Evolutionary conservation across 2,329 filamentous ascomycete species (phyloP).

Genomic region (Phaeosphaeria sp.): DNA sequence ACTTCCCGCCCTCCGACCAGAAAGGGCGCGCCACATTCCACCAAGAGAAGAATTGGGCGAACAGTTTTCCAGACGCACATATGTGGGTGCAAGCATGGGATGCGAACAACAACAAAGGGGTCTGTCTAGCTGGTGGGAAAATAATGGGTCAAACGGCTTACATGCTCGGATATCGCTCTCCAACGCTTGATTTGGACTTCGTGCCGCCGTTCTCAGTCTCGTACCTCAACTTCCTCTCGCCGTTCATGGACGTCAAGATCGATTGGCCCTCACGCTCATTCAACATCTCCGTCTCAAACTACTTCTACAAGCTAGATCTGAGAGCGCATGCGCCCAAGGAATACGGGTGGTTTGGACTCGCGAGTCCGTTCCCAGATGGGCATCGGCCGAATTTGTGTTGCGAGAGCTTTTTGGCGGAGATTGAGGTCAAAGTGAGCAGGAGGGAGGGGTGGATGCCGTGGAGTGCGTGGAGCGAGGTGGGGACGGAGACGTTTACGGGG

Average conservation of each 20-base stretch:
- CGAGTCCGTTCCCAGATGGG: conserved; percentile 55
- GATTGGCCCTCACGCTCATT: conserved; percentile 52
- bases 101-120: conserved; percentile 20
- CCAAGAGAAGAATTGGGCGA: conserved; percentile 61
- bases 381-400: conserved; percentile 53
- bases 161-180: conserved; percentile 54
- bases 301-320: conserved; percentile 51
- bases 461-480: conserved; percentile 48
- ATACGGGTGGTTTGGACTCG: conserved; percentile 54
- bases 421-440: conserved; percentile 53
- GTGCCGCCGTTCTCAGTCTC: conserved; percentile 53
- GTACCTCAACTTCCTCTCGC: conserved; percentile 39
- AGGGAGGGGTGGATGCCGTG: conserved; percentile 44
- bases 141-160: conserved; percentile 51
- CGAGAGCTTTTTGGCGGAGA: conserved; percentile 56
- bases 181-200: conserved; percentile 49
- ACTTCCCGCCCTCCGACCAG: conserved; percentile 28
- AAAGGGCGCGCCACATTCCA: conserved; percentile 51
- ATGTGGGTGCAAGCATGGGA: conserved; percentile 46
- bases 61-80: conserved; percentile 53
- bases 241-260: conserved; percentile 51
- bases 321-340: conserved; percentile 51
- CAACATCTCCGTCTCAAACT: conserved; percentile 46
- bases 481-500: conserved; percentile 50
- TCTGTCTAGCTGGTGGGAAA: conserved; percentile 44